A percentile compares a stretch with the other conserved stretches of the same genome.
Evolutionary conservation across 148 eudicot species (phyloP).

Genomic region (Camellia granthamiana): DNA sequence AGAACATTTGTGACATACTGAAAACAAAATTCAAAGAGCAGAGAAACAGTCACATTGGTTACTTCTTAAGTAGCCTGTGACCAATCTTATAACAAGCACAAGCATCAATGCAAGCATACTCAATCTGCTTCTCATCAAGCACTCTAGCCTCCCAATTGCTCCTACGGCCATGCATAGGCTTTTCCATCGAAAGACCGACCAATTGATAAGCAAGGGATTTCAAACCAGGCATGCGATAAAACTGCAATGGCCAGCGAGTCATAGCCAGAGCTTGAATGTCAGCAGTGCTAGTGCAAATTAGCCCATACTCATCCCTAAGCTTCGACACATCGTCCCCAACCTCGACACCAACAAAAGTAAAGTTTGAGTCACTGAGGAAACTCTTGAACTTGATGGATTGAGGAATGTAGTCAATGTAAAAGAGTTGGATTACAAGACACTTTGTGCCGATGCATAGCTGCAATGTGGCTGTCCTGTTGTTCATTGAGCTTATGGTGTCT

Average conservation of each 20-base stretch:
- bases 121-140: conserved; percentile 44
- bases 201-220: conserved; percentile 49
- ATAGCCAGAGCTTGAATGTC: conserved; percentile 11
- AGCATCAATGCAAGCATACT: conserved; percentile 20
- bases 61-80: not conserved
- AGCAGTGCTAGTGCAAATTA: not conserved
- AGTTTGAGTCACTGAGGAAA: conserved; percentile 4
- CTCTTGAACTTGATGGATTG: not conserved
- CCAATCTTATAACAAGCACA: conserved; percentile 66
- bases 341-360: conserved; percentile 13
- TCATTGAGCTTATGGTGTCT: not conserved
- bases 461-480: conserved; percentile 9
- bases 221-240: conserved; percentile 38
- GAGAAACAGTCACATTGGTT: not conserved
- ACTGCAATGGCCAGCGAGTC: not conserved
- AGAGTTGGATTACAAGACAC: conserved; percentile 11
- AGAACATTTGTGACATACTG: too few relatives aligned
- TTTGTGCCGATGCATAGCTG: conserved; percentile 9
- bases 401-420: conserved; percentile 7
- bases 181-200: conserved; percentile 39
- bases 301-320: conserved; percentile 4
- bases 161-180: conserved; percentile 54
- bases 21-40: too few relatives aligned
- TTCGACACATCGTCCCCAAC: conserved; percentile 10
- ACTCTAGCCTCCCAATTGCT: conserved; percentile 71